phyloP scores from a whole-genome alignment of 768 basidiomycete genomes.

The Fomitopsis serialis region DNA sequence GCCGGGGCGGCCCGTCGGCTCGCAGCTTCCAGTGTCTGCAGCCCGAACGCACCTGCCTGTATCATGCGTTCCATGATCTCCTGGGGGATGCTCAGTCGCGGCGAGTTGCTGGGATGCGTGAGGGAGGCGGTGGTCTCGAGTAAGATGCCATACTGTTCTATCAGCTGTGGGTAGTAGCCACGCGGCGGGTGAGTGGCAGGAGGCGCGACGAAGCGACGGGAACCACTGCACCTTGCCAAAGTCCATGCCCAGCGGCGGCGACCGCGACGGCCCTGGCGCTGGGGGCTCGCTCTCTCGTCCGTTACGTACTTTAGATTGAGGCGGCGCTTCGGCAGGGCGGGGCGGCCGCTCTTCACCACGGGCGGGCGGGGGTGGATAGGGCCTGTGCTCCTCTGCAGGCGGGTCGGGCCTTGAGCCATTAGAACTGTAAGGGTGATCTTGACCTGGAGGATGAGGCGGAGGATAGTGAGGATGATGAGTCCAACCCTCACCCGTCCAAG shows the following conservation, averaged over 20 bases:
- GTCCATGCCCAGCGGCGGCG: constrained; percentile 29
- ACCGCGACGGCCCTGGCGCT: constrained; percentile 24
- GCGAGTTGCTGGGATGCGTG: constrained; percentile 16
- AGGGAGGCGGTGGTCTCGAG: constrained; percentile 34
- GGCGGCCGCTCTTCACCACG: constrained; percentile 17
- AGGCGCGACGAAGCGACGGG: background rate
- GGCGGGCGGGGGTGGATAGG: constrained; percentile 15
- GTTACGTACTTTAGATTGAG: constrained; percentile 13
- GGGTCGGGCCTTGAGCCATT: constrained; percentile 4
- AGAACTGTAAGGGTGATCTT: constrained; percentile 5
- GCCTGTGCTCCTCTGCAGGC: constrained; percentile 6
- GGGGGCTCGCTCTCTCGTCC: constrained; percentile 8
- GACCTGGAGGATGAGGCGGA: constrained; percentile 20
- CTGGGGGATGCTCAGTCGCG: constrained; percentile 18
- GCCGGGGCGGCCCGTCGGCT: constrained; percentile 12
- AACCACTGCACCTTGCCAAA: constrained; percentile 33
- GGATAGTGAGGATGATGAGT: constrained; percentile 26
- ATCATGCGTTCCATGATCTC: constrained; percentile 39
- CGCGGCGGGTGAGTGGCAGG: background rate
- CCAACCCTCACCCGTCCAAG: constrained; percentile 38
- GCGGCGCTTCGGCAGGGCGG: constrained; percentile 10
- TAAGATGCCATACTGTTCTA: constrained; percentile 40
- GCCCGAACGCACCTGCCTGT: constrained; percentile 37
- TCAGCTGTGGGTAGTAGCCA: constrained; percentile 25
- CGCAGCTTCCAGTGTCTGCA: constrained; percentile 38